A percentile compares a stretch with the other conserved stretches of the same genome.
Conservation (phyloP, 2,329 filamentous ascomycete species). For the Fusarium beomiforme region DNA sequence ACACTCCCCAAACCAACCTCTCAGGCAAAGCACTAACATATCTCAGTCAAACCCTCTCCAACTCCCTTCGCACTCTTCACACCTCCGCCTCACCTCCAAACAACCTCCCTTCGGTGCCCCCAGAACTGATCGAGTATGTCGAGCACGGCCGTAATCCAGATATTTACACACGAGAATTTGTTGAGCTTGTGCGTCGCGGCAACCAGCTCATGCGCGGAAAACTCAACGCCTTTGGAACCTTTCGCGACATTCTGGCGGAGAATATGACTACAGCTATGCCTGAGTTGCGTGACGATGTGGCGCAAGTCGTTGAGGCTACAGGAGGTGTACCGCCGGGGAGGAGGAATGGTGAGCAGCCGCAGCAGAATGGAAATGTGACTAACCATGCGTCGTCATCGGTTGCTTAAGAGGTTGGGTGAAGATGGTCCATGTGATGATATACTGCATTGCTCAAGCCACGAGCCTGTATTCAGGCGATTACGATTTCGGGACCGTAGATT, state of each 20-base stretch:
- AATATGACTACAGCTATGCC: conserved; percentile 68
- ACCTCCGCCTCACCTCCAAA: conserved; percentile 53
- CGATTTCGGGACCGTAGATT: background rate
- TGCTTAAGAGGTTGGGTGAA: background rate
- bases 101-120: conserved; percentile 64
- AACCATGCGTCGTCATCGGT: conserved; percentile 11
- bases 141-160: conserved; percentile 78
- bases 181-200: conserved; percentile 71
- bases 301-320: conserved; percentile 60
- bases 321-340: conserved; percentile 44
- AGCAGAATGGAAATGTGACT: conserved; percentile 22
- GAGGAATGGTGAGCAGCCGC: conserved; percentile 14
- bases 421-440: background rate
- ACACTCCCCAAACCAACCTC: conserved; percentile 8
- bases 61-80: conserved; percentile 52
- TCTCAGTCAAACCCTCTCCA: conserved; percentile 52
- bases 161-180: conserved; percentile 79
- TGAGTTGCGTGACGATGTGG: conserved; percentile 65
- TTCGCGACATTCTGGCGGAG: conserved; percentile 70
- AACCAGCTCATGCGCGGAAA: conserved; percentile 76
- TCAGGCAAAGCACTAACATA: conserved; percentile 7
- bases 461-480: conserved; percentile 2
- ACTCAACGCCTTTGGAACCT: conserved; percentile 66
- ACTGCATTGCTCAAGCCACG: conserved; percentile 11
- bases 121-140: conserved; percentile 74